Base-by-base conservation (phyloP, 2,329 filamentous ascomycete genomes). In the Periconia sp. region DNA sequence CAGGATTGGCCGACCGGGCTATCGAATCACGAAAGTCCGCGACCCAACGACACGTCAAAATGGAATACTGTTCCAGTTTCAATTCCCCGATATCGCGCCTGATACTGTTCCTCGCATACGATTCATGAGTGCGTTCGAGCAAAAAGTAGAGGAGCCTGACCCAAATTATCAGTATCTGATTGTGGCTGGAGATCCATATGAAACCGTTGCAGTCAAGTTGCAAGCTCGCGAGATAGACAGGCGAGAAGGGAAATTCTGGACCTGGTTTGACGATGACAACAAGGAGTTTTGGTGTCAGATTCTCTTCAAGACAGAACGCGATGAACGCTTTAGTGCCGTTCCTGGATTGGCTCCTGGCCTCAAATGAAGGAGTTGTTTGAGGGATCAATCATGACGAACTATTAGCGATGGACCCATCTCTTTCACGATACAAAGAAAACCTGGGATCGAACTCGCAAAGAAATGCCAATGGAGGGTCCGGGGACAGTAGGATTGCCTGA, bases 271-370 rank as follows among this genome's bases (percentile, higher is more conserved):
- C 76, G 87, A 89, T 56, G 94, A 99, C 74, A 86, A 88, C 59
- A 96, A 95, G 81, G 93, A 97, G 79, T 99, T 95, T 72, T 97
- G 92, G 91, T 85, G 97, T 41, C 94, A 97, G 80, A 84, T 99
- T 61, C 90, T 97, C 81, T 99, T 97, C 78, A 94, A 97, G 84
- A 97, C 94, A 40, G 94, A 99, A 81, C 86, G 94, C 59, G 94
- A 97, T 77, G 93, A 97, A 82, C 82, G 92, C 56, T 97, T 86
- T 65, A 84, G 81, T 65, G 84, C 84, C 63, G 85, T 88, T 42
- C 85, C 85, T 35, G 85, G 85, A 52, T 72, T 88, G 69, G 85
- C 84, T 14, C 82, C 84, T 46, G 72, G 69, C 11, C 64, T 71
- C 35, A 71, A 70, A 57, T 74, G 49, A 69, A 56, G 60, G 27